A percentile compares a stretch with the other conserved stretches of the same genome.
These are phyloP conservation scores for Cutaneotrichosporon spelunceum DNA, from an alignment of 1,284 basidiomycete genomes.

Conservation along the genomic window DNA sequence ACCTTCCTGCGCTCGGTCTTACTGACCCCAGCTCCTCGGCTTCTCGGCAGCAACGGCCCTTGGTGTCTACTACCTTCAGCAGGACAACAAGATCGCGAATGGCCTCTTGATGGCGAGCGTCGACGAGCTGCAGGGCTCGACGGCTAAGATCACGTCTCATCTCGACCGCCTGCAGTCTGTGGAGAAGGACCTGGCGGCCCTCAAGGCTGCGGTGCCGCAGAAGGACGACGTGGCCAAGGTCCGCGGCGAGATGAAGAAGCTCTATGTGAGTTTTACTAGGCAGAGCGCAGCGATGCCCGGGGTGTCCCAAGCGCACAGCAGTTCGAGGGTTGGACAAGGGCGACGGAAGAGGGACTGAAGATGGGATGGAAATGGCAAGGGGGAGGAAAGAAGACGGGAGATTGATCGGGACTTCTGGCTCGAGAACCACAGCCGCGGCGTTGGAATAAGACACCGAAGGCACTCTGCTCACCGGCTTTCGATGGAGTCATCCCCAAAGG, in stretches of 20 bases:
- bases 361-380: neutral
- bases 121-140: constrained; percentile 77
- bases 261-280: constrained; percentile 57
- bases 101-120: constrained; percentile 78
- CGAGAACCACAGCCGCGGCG: neutral
- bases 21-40: constrained; percentile 69
- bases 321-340: too few relatives aligned
- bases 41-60: constrained; percentile 48
- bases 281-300: neutral
- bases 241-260: constrained; percentile 76
- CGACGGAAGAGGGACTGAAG: too few relatives aligned
- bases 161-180: constrained; percentile 79
- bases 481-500: neutral
- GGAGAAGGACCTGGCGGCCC: constrained; percentile 77
- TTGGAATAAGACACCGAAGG: too few relatives aligned
- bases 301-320: too few relatives aligned
- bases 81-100: constrained; percentile 84
- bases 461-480: too few relatives aligned
- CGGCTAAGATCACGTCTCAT: constrained; percentile 78
- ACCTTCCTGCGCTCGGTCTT: constrained; percentile 76
- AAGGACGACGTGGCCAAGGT: constrained; percentile 75
- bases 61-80: constrained; percentile 79
- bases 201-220: constrained; percentile 63
- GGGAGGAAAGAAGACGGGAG: neutral
- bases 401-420: neutral